Percentiles rank a stretch among this genome's conserved stretches.
Conservation (phyloP, 1,284 basidiomycete species). For the Gymnopus androsaceus region DNA sequence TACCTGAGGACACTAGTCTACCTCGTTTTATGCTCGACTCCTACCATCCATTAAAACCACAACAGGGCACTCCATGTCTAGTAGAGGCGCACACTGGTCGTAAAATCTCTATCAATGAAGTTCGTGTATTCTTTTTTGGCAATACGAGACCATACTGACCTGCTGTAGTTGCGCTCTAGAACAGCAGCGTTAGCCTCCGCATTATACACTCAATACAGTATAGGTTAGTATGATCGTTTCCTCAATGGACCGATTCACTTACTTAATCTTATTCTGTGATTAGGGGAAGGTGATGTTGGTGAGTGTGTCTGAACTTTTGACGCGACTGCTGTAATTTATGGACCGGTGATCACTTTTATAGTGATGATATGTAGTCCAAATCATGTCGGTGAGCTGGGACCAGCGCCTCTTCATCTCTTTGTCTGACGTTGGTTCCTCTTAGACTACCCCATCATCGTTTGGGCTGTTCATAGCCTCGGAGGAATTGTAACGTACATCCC, state of each 20-base stretch:
- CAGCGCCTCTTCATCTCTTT: neutral
- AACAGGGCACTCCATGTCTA: constrained; percentile 43
- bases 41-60: constrained; percentile 43
- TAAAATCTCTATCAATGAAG: constrained; percentile 35
- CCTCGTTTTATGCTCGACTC: constrained; percentile 57
- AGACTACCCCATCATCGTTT: constrained; percentile 61
- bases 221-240: constrained; percentile 26
- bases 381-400: constrained; percentile 44
- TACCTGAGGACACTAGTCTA: constrained; percentile 58
- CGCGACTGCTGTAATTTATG: too few species aligned
- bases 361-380: constrained; percentile 56
- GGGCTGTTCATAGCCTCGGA: constrained; percentile 62
- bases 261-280: neutral
- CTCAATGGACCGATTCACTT: neutral
- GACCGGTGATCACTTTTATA: constrained; percentile 26
- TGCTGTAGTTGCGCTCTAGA: constrained; percentile 41
- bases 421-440: neutral
- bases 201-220: constrained; percentile 38
- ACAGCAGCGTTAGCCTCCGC: constrained; percentile 49
- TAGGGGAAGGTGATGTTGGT: constrained; percentile 46
- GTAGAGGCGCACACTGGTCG: constrained; percentile 52
- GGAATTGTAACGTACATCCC: constrained; percentile 51
- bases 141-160: neutral
- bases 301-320: constrained; percentile 20
- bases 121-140: neutral